phyloP scores from a whole-genome alignment of 257 asterid genomes.

The Solanum bukasovii region DNA sequence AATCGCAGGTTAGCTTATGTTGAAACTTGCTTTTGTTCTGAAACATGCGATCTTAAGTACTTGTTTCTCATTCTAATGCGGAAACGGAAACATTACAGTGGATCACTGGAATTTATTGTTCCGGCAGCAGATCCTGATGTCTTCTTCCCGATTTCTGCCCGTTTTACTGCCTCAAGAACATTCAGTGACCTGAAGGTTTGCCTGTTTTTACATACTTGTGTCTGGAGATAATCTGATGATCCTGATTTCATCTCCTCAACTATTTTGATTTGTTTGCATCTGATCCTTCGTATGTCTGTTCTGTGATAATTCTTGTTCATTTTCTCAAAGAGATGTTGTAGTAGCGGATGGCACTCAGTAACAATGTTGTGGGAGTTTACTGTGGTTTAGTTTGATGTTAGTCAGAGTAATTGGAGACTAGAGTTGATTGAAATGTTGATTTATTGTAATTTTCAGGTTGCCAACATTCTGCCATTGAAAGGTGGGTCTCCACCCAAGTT shows the following conservation, averaged over 20 bases:
- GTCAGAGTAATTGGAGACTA: no score
- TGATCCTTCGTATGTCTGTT: not conserved
- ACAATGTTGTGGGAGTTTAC: not conserved
- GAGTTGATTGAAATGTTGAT: no score
- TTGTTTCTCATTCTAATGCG: not conserved
- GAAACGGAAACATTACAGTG: slow-evolving; percentile 20
- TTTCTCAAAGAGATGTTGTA: not conserved
- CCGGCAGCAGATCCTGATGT: slow-evolving; percentile 42
- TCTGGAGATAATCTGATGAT: not conserved
- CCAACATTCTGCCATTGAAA: no score
- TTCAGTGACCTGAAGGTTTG: slow-evolving; percentile 69
- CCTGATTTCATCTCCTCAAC: not conserved
- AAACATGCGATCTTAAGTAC: not conserved
- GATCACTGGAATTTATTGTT: slow-evolving; percentile 66
- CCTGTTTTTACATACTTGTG: not conserved
- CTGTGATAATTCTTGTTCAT: not conserved
- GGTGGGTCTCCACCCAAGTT: no score
- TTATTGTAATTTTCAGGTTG: no score
- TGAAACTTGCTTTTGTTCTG: not conserved
- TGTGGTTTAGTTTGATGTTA: no score
- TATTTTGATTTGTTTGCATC: not conserved
- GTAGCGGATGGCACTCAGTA: not conserved
- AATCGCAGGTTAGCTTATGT: slow-evolving; percentile 69
- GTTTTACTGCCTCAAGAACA: slow-evolving; percentile 58
- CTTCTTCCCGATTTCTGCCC: slow-evolving; percentile 72